Base-by-base conservation (phyloP, 495 filamentous ascomycete species). In the Margaritispora aquatica region DNA sequence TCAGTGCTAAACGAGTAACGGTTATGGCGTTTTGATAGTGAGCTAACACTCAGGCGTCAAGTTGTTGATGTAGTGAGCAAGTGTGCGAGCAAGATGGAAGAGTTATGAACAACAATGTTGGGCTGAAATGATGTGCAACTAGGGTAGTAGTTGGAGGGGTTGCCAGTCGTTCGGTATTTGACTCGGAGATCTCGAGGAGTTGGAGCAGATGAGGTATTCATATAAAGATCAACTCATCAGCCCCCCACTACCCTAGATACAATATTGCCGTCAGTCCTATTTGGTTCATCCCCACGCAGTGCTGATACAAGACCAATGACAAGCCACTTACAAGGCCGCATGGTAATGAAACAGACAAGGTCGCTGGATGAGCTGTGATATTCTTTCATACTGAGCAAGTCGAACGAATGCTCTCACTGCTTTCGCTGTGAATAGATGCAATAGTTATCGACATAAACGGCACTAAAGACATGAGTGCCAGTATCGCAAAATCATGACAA, bases 271-370 rank as follows among this genome's bases (percentile, higher is more conserved):
- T 64, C 49, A 56, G 60, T 49, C 57, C 53, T 24, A 54, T 26
- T 20, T 59, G 59, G 34, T 53, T 51, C 55, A 55, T 61, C 63
- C 61, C 64, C 61, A 59, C 64, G 58, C 56, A 49, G 36, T 13
- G 26, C 54, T 63, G 58, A 61, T 11, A 63, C 59, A 50, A 21
- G 26, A 31, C 64, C 61, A 67, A 67, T 67, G 36, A 55, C 48
- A 48, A 34, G 20, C 51, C 34, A 49, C 24, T 15, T 34, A 55
- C 61, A 23, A 17, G 54, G 64, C 55, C 15, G 26, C 26, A 54
- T 63, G 36, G 59, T 49, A 54, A 22, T 63, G 60, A 66, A 63
- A 66, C 60, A 60, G 64, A 53, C 59, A 63, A 61, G 64, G 60
- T 54, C 58, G 41, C 31, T 59, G 60, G 47, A 44, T n/a, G 26